phyloP scores from a whole-genome alignment of 805 yeast genomes.

The Pichia rugopelliculosa region DNA sequence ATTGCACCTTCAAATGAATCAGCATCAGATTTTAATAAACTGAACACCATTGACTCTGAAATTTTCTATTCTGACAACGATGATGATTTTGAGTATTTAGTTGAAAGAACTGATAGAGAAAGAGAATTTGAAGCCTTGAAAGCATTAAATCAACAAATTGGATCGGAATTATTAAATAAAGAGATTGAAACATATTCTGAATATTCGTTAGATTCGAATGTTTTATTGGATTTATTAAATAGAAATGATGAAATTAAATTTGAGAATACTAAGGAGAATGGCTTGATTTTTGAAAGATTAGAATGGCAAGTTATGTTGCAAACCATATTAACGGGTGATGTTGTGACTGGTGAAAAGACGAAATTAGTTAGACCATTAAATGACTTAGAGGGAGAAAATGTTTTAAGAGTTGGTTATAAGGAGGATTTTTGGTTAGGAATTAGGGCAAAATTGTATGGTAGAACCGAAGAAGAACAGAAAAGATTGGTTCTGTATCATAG shows the following conservation, averaged over 20 bases:
- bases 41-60: constrained; percentile 8
- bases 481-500: constrained; percentile 62
- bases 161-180: constrained; percentile 20
- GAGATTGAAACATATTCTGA: constrained; percentile 30
- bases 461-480: constrained; percentile 73
- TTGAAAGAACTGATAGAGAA: constrained; percentile 12
- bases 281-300: constrained; percentile 57
- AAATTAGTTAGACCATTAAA: constrained; percentile 48
- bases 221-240: constrained; percentile 25
- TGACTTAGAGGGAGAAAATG: constrained; percentile 37
- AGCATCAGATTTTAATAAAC: constrained; percentile 1
- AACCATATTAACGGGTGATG: constrained; percentile 90
- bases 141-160: constrained; percentile 28
- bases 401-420: constrained; percentile 47
- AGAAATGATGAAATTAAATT: constrained; percentile 31
- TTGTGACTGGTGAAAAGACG: constrained; percentile 82
- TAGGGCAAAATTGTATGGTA: constrained; percentile 70
- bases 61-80: background rate
- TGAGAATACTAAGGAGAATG: constrained; percentile 22
- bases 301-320: constrained; percentile 96
- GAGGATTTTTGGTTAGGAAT: constrained; percentile 85
- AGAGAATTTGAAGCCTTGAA: constrained; percentile 26
- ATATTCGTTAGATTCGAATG: constrained; percentile 30
- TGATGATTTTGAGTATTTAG: constrained; percentile 6
- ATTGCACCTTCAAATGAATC: constrained; percentile 23